Conservation (phyloP, 2,329 filamentous ascomycete species). For the Trichoderma koningii region DNA sequence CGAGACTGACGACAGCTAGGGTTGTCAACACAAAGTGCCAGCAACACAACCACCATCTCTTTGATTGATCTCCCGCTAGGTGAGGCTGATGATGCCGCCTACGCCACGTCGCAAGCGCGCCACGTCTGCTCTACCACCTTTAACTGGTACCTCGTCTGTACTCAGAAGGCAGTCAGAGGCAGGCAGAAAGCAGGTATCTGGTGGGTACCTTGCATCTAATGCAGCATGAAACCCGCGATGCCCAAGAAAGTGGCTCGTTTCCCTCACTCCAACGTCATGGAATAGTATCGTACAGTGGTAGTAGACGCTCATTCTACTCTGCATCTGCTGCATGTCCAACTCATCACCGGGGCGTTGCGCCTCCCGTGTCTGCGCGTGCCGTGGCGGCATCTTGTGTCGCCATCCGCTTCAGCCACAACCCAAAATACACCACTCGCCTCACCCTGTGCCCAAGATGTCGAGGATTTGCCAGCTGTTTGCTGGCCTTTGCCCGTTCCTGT, state of each 20-base stretch:
- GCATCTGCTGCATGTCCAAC: background rate
- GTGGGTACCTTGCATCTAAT: background rate
- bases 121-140: background rate
- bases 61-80: slow-evolving; percentile 1
- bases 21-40: slow-evolving; percentile 2
- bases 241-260: slow-evolving; percentile 1
- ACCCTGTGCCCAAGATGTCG: background rate
- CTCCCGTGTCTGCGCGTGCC: slow-evolving; percentile 7
- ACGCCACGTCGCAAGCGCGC: slow-evolving; percentile 23
- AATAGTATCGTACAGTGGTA: background rate
- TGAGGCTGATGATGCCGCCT: slow-evolving; percentile 9
- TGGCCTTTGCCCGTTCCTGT: no score
- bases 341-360: background rate
- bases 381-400: background rate
- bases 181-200: background rate
- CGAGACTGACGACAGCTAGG: background rate
- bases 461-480: no score
- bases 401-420: background rate
- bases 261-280: background rate
- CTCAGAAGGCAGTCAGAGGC: background rate
- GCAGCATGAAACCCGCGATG: background rate
- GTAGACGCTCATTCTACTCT: background rate
- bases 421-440: background rate
- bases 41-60: background rate
- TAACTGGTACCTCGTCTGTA: background rate